phyloP scores from a whole-genome alignment of 2,329 filamentous ascomycete genomes.

The Akanthomyces muscarius region DNA sequence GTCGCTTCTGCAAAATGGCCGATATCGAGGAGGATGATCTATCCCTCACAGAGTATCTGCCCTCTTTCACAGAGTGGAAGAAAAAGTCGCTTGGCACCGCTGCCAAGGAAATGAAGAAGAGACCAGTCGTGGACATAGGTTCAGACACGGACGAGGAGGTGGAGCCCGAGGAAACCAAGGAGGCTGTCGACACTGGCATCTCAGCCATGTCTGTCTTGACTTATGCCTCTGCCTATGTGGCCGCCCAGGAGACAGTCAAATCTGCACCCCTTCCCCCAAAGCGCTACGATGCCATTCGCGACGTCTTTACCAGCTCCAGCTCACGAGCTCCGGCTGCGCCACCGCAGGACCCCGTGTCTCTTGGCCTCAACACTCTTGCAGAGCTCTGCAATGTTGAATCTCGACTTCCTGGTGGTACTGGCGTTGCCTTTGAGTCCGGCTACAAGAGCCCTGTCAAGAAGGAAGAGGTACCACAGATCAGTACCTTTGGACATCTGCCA shows the following conservation, averaged over 20 bases:
- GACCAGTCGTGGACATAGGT: constrained; percentile 27
- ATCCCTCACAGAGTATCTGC: constrained; percentile 31
- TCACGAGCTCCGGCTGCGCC: constrained; percentile 27
- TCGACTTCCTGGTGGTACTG: constrained; percentile 23
- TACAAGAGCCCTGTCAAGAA: constrained; percentile 20
- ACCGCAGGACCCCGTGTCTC: constrained; percentile 23
- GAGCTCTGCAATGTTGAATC: constrained; percentile 33
- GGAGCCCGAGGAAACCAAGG: constrained; percentile 20
- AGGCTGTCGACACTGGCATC: constrained; percentile 13
- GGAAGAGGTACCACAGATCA: constrained; percentile 24
- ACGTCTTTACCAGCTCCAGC: constrained; percentile 37
- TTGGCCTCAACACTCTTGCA: constrained; percentile 33
- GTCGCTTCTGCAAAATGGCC: constrained; percentile 36
- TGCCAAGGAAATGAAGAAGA: constrained; percentile 29
- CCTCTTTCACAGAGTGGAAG: constrained; percentile 32
- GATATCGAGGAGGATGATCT: constrained; percentile 33
- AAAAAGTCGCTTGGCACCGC: constrained; percentile 35
- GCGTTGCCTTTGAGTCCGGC: not conserved
- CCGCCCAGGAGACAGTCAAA: constrained; percentile 17
- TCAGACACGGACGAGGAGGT: constrained; percentile 26
- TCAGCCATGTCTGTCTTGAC: constrained; percentile 20
- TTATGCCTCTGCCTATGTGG: constrained; percentile 23
- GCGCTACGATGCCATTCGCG: constrained; percentile 33
- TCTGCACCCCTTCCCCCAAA: constrained; percentile 17
- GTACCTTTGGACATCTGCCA: not conserved